Conservation (phyloP, 805 yeast genomes). For the Cyberlindnera misumaiensis region DNA sequence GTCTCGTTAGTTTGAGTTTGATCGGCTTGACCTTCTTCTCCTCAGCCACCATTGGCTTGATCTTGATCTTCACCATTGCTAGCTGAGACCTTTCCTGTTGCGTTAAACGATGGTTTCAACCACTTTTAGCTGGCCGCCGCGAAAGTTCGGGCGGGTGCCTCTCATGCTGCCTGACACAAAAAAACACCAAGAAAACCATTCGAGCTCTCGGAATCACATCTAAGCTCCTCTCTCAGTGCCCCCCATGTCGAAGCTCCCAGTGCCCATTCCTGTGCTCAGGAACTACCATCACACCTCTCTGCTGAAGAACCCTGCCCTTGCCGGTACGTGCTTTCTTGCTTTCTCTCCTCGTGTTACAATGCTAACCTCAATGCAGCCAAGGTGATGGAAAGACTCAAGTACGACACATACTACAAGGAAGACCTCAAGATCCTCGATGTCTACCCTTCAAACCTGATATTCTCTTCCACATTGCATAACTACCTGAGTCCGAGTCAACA, state of each 20-base stretch:
- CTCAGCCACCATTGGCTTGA: slow-evolving; percentile 5
- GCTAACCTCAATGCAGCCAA: slow-evolving; percentile 7
- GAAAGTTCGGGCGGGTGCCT: too few relatives aligned
- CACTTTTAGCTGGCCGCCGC: not conserved
- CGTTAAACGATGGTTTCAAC: too few relatives aligned
- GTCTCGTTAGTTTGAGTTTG: slow-evolving; percentile 10
- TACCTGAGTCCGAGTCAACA: slow-evolving; percentile 57
- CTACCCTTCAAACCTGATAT: slow-evolving; percentile 52
- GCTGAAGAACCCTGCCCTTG: slow-evolving; percentile 4
- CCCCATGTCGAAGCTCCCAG: slow-evolving; percentile 6
- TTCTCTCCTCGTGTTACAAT: not conserved
- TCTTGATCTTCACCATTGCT: slow-evolving; percentile 7
- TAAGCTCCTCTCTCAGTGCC: too few relatives aligned
- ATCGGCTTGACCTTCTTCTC: slow-evolving; percentile 5
- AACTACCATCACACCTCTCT: slow-evolving; percentile 10
- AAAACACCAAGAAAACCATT: too few relatives aligned
- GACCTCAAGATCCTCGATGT: slow-evolving; percentile 51
- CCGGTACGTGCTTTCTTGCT: slow-evolving; percentile 3
- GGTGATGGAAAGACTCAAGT: slow-evolving; percentile 42
- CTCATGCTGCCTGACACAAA: too few relatives aligned
- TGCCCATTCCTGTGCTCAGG: slow-evolving; percentile 5
- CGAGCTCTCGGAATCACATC: too few relatives aligned
- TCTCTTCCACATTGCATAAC: slow-evolving; percentile 57
- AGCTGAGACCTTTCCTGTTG: too few relatives aligned
- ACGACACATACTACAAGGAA: slow-evolving; percentile 25